phyloP scores from a whole-genome alignment of 495 filamentous ascomycete species.

The Staphylotrichum longicolle region DNA sequence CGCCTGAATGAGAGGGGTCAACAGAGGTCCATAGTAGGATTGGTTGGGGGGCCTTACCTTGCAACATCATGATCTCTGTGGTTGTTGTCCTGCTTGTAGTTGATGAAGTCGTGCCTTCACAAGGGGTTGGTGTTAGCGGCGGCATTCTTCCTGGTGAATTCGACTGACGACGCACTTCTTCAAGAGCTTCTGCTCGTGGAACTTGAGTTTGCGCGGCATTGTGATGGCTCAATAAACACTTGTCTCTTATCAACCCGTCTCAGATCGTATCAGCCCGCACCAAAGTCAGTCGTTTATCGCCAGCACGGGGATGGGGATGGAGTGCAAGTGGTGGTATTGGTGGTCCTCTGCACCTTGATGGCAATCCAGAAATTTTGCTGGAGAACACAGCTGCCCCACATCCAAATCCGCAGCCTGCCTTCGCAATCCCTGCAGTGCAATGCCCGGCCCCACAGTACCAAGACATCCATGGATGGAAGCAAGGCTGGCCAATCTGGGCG shows the following conservation, averaged over 20 bases:
- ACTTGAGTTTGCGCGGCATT: constrained; percentile 90
- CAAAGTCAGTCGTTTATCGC: too few species aligned
- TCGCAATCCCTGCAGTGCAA: constrained; percentile 10
- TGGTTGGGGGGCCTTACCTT: constrained; percentile 27
- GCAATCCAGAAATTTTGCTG: constrained; percentile 21
- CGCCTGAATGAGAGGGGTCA: constrained; percentile 46
- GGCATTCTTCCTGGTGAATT: not conserved
- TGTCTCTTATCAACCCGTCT: too few species aligned
- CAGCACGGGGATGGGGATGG: too few species aligned
- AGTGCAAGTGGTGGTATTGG: too few species aligned
- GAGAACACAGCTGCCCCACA: constrained; percentile 23
- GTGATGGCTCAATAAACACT: constrained; percentile 25
- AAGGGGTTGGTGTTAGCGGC: not conserved
- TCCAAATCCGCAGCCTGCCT: constrained; percentile 12
- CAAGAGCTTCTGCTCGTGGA: constrained; percentile 42
- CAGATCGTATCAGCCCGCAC: too few species aligned
- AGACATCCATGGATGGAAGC: not conserved
- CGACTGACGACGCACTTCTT: constrained; percentile 18
- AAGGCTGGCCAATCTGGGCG: constrained; percentile 11
- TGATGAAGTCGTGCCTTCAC: constrained; percentile 91
- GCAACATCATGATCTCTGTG: constrained; percentile 76
- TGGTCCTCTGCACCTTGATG: constrained; percentile 10
- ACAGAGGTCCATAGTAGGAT: not conserved
- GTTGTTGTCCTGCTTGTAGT: constrained; percentile 81
- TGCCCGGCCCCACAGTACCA: not conserved